Base-by-base conservation (phyloP, 257 asterid species). In the Schizonepeta tenuifolia region DNA sequence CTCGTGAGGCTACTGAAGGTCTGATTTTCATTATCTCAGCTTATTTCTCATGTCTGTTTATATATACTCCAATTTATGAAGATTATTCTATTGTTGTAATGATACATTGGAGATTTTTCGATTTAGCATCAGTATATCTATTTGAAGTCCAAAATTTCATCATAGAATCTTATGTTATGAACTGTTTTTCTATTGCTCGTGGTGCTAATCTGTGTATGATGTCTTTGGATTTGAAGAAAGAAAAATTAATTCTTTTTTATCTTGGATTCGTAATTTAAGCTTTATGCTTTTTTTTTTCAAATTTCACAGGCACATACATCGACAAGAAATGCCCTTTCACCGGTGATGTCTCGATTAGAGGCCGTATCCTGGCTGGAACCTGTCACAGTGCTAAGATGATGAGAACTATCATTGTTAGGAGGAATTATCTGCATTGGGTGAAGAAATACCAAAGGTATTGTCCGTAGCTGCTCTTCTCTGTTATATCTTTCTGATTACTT, bases 301-400 rank as follows among this genome's bases (percentile, higher is more conserved):
- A 50, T 7, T 50, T 50, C 15, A 4, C 75, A 77, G 81, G 70
- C 58, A 71, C 81, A 3, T 77, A 77, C 74, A 77, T 77, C 57
- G 81, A 77, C 74, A 87, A 85, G 85, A 87, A 87, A 66, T 87
- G 93, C 59, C 93, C 93, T 5, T 87, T 87, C 73, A 77, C 87
- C 26, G 93, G 90, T 5, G 65, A 57, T 64, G 93, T 83, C 15
- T 85, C 93, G 21, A 87, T 87, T 71, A 79, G 93, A 70, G 93
- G 93, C 1, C 90, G 93, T 46, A 85, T 87, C 13, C 77, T 88
- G 70, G 81, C 89, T 65, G 94, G 94, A 9, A 88, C 89, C 13
- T 87, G 93, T 65, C 90, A 87, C 80, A 87, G 93, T 61, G 93
- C 93, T 59, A 87, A 87, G 82, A 87, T 87, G 93, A 65, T 80